phyloP scores from a whole-genome alignment of 1,284 basidiomycete species.

The Cystobasidium pallidum region DNA sequence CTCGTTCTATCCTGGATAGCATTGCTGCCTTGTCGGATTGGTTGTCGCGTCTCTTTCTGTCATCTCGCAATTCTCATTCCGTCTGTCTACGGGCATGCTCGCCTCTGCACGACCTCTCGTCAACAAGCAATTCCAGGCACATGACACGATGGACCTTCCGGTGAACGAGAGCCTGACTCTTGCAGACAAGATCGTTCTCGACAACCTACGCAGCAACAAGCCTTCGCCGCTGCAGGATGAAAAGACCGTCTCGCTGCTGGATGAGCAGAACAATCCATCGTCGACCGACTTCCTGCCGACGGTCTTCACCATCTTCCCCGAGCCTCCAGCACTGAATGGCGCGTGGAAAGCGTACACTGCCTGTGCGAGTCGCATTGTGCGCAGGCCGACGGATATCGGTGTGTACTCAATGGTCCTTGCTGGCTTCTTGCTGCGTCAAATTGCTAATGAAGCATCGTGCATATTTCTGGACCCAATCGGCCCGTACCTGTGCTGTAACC shows the following conservation, averaged over 20 bases:
- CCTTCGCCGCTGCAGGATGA: not conserved
- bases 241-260: slow-evolving; percentile 16
- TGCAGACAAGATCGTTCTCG: slow-evolving; percentile 21
- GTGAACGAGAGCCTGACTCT: slow-evolving; percentile 10
- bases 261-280: slow-evolving; percentile 8
- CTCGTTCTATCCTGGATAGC: no score
- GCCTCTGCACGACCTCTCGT: slow-evolving; percentile 1
- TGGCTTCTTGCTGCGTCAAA: no score
- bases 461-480: no score
- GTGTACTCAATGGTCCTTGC: no score
- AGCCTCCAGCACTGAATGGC: slow-evolving; percentile 11
- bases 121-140: not conserved
- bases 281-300: slow-evolving; percentile 19
- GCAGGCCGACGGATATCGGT: slow-evolving; percentile 27
- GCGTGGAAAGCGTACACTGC: slow-evolving; percentile 8
- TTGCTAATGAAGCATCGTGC: no score
- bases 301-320: slow-evolving; percentile 28
- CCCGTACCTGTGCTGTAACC: no score
- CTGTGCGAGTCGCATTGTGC: slow-evolving; percentile 9
- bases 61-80: not conserved
- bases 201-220: slow-evolving; percentile 10
- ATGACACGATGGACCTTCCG: not conserved
- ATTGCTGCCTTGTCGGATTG: no score
- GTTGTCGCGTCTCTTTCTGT: not conserved
- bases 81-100: not conserved